Base-by-base conservation (phyloP, 495 filamentous ascomycete species). In the Aspergillus nanangensis region DNA sequence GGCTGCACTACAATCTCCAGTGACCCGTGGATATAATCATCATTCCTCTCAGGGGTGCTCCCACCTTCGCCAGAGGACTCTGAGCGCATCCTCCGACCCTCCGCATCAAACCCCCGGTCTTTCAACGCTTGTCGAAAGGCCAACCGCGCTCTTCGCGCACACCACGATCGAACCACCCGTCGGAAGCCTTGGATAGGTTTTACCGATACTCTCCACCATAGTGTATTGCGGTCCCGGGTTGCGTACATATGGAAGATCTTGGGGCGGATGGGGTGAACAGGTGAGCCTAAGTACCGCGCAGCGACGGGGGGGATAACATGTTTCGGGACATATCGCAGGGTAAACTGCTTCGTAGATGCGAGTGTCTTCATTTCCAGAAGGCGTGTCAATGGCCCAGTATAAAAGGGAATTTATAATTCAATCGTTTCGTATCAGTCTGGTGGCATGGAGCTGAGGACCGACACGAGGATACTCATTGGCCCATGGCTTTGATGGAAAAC, bases 91-190 rank as follows among this genome's bases (percentile, higher is more conserved):
- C 50, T 52, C 22, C 51, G 70, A 15, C 85, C 85, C 18, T 74
- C 50, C n/a, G 51, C 40, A 55, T 80, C 75, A 50, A 75, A 82
- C 1, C 83, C 83, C 38, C 62, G 69, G 24, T 60, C 70, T 46
- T 61, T 70, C 50, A 90, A 63, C 14, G 75, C 77, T 38, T 78
- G 66, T 39, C 48, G 50, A 29, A 91, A 68, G 0, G 83, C 83
- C 15, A 63, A 54, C 24, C 69, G 61, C 8, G 81, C 32, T 61
- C 76, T 72, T 54, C 75, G 72, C 21, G 56, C 58, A 7, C 66
- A 63, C 71, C 66, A 77, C 4, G 61, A 72, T 32, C 80, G 72
- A 13, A 88, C 75, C 33, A 81, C 74, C 13, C 67, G 61, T 20
- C 68, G 74, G 18, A 45, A 33, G 14, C 48, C 21, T 47, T 60